Evolutionary conservation across 495 filamentous ascomycete species (phyloP).

Genomic region (Penicillium coffeae): DNA sequence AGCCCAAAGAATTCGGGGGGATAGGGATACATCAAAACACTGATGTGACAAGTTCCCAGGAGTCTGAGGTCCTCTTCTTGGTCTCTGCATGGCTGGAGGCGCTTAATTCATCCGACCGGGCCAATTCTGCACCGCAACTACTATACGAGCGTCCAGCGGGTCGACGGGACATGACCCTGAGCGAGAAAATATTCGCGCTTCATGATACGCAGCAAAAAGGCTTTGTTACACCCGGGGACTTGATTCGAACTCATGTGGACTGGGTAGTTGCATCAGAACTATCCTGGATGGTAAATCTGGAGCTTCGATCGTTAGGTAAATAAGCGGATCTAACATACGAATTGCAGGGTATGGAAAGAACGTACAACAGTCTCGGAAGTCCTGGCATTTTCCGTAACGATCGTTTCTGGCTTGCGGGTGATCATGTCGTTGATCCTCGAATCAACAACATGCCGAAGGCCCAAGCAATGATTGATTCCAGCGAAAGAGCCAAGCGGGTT

Average conservation of each 20-base stretch:
- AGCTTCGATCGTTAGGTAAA: neutral
- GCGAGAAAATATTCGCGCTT: conserved; percentile 41
- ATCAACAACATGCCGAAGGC: conserved; percentile 29
- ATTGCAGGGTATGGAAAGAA: conserved; percentile 32
- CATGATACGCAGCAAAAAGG: conserved; percentile 33
- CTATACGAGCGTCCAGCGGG: conserved; percentile 17
- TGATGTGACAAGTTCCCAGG: conserved; percentile 1
- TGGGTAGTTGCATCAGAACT: conserved; percentile 41
- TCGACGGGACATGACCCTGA: conserved; percentile 36
- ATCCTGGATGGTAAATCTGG: conserved; percentile 33
- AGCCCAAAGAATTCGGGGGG: conserved; percentile 15
- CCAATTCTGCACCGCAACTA: conserved; percentile 6
- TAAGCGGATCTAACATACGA: neutral
- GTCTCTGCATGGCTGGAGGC: conserved; percentile 34
- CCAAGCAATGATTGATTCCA: conserved; percentile 29
- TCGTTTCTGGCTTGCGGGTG: conserved; percentile 45
- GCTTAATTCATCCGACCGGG: conserved; percentile 34
- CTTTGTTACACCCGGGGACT: conserved; percentile 31
- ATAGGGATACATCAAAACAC: conserved; percentile 6
- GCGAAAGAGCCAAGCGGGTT: conserved; percentile 28
- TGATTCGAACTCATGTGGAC: conserved; percentile 38
- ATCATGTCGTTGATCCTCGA: conserved; percentile 45
- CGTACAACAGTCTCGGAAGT: conserved; percentile 29
- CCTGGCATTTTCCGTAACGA: conserved; percentile 46
- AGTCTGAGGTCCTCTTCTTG: conserved; percentile 23